A percentile compares a stretch with the other conserved stretches of the same genome.
phyloP scores from a whole-genome alignment of 2,329 filamentous ascomycete genomes.

The Fusarium sp. region DNA sequence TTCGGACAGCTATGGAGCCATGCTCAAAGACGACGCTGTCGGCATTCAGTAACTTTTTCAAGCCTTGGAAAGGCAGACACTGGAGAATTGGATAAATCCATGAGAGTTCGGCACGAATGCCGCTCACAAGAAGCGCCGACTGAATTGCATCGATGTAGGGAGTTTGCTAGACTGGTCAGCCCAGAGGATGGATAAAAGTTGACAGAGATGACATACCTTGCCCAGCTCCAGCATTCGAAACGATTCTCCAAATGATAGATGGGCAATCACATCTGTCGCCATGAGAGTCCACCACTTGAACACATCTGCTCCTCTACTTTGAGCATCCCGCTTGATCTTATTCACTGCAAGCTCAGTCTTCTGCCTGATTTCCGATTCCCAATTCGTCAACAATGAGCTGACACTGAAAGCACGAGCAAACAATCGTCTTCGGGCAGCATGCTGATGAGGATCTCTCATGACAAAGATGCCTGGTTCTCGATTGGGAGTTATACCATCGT shows the following conservation, averaged over 20 bases:
- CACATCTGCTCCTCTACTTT: neutral
- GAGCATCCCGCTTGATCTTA: neutral
- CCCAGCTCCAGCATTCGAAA: slow-evolving; percentile 29
- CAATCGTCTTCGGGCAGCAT: slow-evolving; percentile 7
- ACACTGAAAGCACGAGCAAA: slow-evolving; percentile 28
- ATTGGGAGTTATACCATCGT: neutral
- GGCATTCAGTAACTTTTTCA: neutral
- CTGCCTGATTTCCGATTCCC: slow-evolving; percentile 8
- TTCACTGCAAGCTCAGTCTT: neutral
- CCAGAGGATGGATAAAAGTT: fast-evolving
- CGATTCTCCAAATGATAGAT: slow-evolving; percentile 28
- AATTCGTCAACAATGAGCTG: slow-evolving; percentile 3
- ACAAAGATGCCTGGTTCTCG: slow-evolving; percentile 12
- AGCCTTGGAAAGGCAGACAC: fast-evolving
- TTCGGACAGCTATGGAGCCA: neutral
- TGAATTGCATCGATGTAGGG: slow-evolving; percentile 1
- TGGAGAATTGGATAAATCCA: neutral
- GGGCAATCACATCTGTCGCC: slow-evolving; percentile 26
- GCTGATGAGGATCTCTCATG: slow-evolving; percentile 19
- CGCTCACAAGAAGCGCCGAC: neutral
- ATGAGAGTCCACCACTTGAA: slow-evolving; percentile 38
- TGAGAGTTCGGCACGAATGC: neutral
- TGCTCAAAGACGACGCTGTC: neutral
- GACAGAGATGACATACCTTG: neutral
- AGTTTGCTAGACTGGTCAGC: neutral